Conservation (phyloP, 306 rosid genomes). For the Quercus rubra region DNA sequence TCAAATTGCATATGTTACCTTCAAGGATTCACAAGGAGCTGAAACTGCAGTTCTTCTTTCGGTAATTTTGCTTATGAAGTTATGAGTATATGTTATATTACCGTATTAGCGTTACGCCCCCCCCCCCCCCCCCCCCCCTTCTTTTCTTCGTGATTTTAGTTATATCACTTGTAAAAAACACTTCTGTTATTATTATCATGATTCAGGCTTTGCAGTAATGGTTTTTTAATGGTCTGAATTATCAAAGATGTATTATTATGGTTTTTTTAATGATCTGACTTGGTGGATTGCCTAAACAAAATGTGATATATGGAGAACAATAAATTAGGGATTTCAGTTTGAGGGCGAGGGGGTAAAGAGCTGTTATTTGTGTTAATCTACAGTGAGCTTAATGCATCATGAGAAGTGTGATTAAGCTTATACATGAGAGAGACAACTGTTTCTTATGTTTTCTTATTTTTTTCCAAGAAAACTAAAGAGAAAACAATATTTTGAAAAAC, state of each 20-base stretch:
- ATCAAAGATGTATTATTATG: background rate
- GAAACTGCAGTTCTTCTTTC: constrained; percentile 94
- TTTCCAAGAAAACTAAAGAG: background rate
- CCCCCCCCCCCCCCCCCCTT: too few relatives aligned
- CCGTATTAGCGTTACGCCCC: background rate
- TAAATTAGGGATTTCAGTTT: background rate
- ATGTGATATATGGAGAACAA: background rate
- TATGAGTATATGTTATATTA: background rate
- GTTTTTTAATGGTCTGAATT: background rate
- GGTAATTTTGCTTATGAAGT: constrained; percentile 37
- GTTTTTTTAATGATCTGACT: background rate
- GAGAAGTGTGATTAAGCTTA: background rate
- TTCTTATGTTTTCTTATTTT: background rate
- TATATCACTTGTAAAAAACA: too few relatives aligned
- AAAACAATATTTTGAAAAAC: background rate
- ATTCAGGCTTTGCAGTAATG: background rate
- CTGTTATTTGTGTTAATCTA: background rate
- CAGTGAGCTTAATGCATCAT: background rate
- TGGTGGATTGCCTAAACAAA: background rate
- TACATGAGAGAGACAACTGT: background rate
- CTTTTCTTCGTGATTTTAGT: too few relatives aligned
- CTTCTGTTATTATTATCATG: background rate
- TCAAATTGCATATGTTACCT: constrained; percentile 87
- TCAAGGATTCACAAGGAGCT: constrained; percentile 87
- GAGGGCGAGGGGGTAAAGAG: background rate